Base-by-base conservation (phyloP, 1,284 basidiomycete species). In the Melampsora americana region DNA sequence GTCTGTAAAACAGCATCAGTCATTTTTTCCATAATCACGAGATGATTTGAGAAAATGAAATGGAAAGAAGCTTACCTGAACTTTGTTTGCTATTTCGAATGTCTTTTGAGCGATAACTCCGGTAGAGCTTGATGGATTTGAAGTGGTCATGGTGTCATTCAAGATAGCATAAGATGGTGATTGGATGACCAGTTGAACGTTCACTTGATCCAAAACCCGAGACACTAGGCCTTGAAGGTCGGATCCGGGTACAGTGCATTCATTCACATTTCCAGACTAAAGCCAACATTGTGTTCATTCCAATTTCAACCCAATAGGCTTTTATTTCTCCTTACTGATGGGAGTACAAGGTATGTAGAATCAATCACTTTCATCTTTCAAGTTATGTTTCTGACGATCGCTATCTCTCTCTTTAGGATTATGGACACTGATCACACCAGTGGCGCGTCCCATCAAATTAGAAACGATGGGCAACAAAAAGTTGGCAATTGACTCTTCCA, bases 401-500 rank as follows among this genome's bases (percentile, higher is more conserved):
- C 46, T 44, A 20, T 26, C 56, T 42, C 32, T 46, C n/a, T 26
- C 65, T 42, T 44, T 28, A 67, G 82, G 82, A 14, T 78, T 83
- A 26, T 83, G 82, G 82, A 79, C 80, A 62, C 80, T 83, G n/a
- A 78, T 83, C 23, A 79, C 82, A 78, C 82, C 82, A 3, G 80
- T 81, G n/a, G 82, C 81, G 50, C 79, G 82, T 14, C 82, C 82
- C 14, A 81, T 83, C 76, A 79, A 79, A 46, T 79, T 82, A 46
- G 82, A 83, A 68, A 81, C 82, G n/a, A 78, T 83, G 64, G 81
- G 81, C 66, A 82, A 81, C 18, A 81, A 82, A 78, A 78, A 80
- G 42, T 79, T 83, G 1, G 82, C 82, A 48, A 98, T 99, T 79
- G 96, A 99, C 84, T 97, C 94, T 2, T 97, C 93, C 79, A 97